Percentiles rank a stretch among this genome's conserved stretches.
phyloP scores from a whole-genome alignment of 805 yeast genomes.

The Wickerhamiella siamensis region DNA sequence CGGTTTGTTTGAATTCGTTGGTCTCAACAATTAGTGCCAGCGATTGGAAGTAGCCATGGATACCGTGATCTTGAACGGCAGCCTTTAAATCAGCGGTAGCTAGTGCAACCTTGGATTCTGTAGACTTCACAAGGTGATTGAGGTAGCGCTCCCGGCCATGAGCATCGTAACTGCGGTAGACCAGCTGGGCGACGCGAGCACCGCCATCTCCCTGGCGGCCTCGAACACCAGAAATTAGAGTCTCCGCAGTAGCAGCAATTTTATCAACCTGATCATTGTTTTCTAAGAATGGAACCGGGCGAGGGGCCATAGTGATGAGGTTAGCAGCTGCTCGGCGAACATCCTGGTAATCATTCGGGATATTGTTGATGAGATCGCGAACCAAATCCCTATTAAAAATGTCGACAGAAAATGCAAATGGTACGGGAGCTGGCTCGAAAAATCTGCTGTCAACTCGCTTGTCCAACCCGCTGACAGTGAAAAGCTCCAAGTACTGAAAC shows the following conservation, averaged over 20 bases:
- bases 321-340: conserved; percentile 40
- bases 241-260: conserved; percentile 16
- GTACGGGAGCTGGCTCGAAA: conserved; percentile 32
- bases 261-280: conserved; percentile 15
- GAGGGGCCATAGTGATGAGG: conserved; percentile 35
- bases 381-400: conserved; percentile 31
- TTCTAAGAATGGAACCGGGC: conserved; percentile 19
- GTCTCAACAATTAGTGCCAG: conserved; percentile 33
- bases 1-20: conserved; percentile 10
- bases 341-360: conserved; percentile 65
- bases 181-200: conserved; percentile 46
- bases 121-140: conserved; percentile 21
- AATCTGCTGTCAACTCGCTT: conserved; percentile 25
- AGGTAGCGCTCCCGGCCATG: conserved; percentile 19
- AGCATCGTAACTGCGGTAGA: conserved; percentile 25
- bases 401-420: conserved; percentile 35
- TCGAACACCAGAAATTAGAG: conserved; percentile 25
- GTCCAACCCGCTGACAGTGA: conserved; percentile 47
- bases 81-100: conserved; percentile 27
- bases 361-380: conserved; percentile 42
- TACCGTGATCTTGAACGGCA: conserved; percentile 36
- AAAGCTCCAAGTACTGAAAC: conserved; percentile 31
- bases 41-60: conserved; percentile 61
- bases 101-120: conserved; percentile 21
- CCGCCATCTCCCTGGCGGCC: conserved; percentile 69